Evolutionary conservation across 306 rosid species (phyloP), one percentile per base, ranked within the genome.

Genomic region (Betula pendula): DNA sequence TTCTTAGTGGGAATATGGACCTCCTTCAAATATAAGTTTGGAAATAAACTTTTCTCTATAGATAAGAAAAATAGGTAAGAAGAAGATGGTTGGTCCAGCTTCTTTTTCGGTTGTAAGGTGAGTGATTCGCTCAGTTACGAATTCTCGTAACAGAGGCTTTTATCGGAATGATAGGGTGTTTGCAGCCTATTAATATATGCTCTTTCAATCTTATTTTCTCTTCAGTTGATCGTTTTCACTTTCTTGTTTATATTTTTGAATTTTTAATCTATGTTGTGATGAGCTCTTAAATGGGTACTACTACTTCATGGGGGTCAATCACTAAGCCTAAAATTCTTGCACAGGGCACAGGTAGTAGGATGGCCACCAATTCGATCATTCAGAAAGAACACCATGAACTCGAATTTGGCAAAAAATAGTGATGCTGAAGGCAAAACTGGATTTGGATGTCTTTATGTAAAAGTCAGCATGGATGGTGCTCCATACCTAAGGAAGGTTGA

Each of bases 391-490:
- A 81, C 85, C 63, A 89, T 95, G 97, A 89, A 94, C 43, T 84
- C 93, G 13, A 92, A 83, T 85, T 75, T 71, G 73, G 52, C 85
- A 4, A 92, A 94, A 83, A 90, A 78, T 85, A 86, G 70, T 45
- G 92, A 88, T 53, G 84, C 76, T 49, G 91, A 87, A 14, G 96
- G 83, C 2, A 95, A 95, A 81, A 35, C 83, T 9, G 94, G 91
- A 29, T 58, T 75, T 33, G 87, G 87, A 25, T 89, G 95, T 86
- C 85, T 91, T 25, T 95, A 90, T 87, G 90, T 95, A 2, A 95
- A 95, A 82, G 97, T 95, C 17, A 89, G 99, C 88, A 95, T 92
- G 99, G 97, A 92, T 76, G 99, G 97, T 77, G 99, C 99, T 63
- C 99, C 99, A 40, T 95, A 95, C 83, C 91, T 95, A 40, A 81